Evolutionary conservation across 768 basidiomycete genomes (phyloP).

Genomic region (Hygrocybe punicea): DNA sequence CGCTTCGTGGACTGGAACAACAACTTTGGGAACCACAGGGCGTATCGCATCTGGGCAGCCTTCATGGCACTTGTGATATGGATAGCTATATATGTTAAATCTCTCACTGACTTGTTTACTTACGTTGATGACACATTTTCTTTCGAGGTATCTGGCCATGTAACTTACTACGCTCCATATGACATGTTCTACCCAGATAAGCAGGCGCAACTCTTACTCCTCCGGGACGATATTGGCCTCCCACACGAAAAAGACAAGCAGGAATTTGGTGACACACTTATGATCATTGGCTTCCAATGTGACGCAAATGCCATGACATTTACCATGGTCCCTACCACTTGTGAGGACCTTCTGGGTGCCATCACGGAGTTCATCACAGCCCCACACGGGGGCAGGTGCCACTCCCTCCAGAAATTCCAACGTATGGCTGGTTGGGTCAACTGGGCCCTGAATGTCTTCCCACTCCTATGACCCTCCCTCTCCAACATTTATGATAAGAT

Average conservation of each 20-base stretch:
- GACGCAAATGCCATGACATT: constrained; percentile 33
- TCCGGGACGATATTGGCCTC: constrained; percentile 41
- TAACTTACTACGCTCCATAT: constrained; percentile 27
- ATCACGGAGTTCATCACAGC: neutral
- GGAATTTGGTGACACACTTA: no score
- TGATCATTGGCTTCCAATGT: constrained; percentile 43
- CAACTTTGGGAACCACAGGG: constrained; percentile 9
- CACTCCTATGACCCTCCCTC: constrained; percentile 28
- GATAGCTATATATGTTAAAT: constrained; percentile 20
- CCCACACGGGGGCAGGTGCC: constrained; percentile 1
- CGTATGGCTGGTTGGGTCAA: constrained; percentile 36
- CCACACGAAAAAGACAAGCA: constrained; percentile 42
- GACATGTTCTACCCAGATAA: constrained; percentile 21
- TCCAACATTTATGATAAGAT: constrained; percentile 21
- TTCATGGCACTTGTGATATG: constrained; percentile 26
- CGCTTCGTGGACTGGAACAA: constrained; percentile 11
- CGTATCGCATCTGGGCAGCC: no score
- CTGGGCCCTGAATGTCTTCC: constrained; percentile 40
- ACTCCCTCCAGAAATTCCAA: constrained; percentile 27
- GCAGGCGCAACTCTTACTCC: constrained; percentile 33
- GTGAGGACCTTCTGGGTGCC: constrained; percentile 11
- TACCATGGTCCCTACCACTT: constrained; percentile 9
- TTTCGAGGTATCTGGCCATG: constrained; percentile 12
- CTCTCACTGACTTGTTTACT: constrained; percentile 13
- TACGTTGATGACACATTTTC: constrained; percentile 31